Evolutionary conservation across 306 rosid genomes (phyloP).

Genomic region (Vicia villosa): DNA sequence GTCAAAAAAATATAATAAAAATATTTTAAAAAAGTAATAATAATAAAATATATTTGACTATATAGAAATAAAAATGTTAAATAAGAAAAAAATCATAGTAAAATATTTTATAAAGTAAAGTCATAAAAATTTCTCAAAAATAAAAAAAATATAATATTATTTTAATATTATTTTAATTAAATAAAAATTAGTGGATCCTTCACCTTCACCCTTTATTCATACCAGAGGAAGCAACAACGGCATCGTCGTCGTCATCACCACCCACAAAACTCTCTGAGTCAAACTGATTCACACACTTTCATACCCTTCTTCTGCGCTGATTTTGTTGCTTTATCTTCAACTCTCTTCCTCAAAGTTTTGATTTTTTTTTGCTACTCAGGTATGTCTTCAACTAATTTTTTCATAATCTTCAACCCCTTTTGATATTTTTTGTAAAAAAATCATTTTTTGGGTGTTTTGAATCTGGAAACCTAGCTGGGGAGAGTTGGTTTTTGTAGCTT

Average conservation of each 20-base stretch:
- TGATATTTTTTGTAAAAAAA: slow-evolving; percentile 8
- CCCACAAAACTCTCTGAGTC: slow-evolving; percentile 53
- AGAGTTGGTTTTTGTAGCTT: slow-evolving; percentile 35
- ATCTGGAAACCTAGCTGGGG: slow-evolving; percentile 54
- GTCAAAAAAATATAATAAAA: too few species aligned
- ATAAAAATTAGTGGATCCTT: slow-evolving; percentile 53
- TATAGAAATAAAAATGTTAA: neutral
- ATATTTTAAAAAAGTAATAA: too few species aligned
- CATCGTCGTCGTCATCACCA: slow-evolving; percentile 65
- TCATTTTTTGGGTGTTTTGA: slow-evolving; percentile 32
- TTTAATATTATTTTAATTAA: neutral
- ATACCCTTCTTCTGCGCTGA: slow-evolving; percentile 39
- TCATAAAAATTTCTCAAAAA: neutral
- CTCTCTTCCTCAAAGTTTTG: slow-evolving; percentile 29
- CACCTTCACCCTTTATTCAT: slow-evolving; percentile 43
- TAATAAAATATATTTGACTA: too few species aligned
- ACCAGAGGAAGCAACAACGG: slow-evolving; percentile 42
- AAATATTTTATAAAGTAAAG: neutral
- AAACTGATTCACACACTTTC: slow-evolving; percentile 48
- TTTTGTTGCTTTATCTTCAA: slow-evolving; percentile 22
- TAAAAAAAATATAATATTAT: neutral
- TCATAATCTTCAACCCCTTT: slow-evolving; percentile 15
- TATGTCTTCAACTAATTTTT: slow-evolving; percentile 31
- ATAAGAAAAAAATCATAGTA: neutral
- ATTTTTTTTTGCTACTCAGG: slow-evolving; percentile 40